phyloP scores from a whole-genome alignment of 1,284 basidiomycete species.

The Agroathelia rolfsii region DNA sequence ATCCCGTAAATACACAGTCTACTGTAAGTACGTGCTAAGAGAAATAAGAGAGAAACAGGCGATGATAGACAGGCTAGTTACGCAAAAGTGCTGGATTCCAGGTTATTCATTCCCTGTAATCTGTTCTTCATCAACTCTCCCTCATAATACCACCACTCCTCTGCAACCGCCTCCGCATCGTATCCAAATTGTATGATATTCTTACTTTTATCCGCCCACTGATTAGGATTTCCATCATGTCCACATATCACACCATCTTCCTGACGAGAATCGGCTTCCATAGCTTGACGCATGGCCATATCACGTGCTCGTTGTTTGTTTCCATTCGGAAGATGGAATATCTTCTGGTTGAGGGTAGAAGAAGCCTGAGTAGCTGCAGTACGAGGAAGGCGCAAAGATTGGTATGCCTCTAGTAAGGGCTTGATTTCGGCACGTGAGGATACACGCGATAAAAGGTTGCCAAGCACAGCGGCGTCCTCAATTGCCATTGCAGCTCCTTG shows the following conservation, averaged over 20 bases:
- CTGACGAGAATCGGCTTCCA: slow-evolving; percentile 28
- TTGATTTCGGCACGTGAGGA: slow-evolving; percentile 30
- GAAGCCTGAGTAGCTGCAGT: slow-evolving; percentile 36
- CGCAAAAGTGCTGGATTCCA: too few species aligned
- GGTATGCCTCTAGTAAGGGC: slow-evolving; percentile 40
- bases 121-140: too few species aligned
- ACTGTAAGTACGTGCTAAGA: too few species aligned
- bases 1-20: too few species aligned
- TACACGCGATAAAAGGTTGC: slow-evolving; percentile 44
- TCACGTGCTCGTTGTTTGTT: slow-evolving; percentile 43
- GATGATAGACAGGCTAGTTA: too few species aligned
- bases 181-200: slow-evolving; percentile 35
- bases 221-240: slow-evolving; percentile 30
- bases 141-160: slow-evolving; percentile 34
- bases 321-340: slow-evolving; percentile 47
- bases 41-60: too few species aligned
- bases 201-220: slow-evolving; percentile 42
- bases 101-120: slow-evolving; percentile 2
- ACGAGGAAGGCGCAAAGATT: slow-evolving; percentile 38
- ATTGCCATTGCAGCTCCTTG: slow-evolving; percentile 64
- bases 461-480: slow-evolving; percentile 57
- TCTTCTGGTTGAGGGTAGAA: slow-evolving; percentile 38
- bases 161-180: slow-evolving; percentile 38
- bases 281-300: slow-evolving; percentile 36
- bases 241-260: slow-evolving; percentile 8